These are phyloP conservation scores for Mortierella hygrophila DNA, from an alignment of 192 early-diverging fungal genomes.

Conservation along the genomic window DNA sequence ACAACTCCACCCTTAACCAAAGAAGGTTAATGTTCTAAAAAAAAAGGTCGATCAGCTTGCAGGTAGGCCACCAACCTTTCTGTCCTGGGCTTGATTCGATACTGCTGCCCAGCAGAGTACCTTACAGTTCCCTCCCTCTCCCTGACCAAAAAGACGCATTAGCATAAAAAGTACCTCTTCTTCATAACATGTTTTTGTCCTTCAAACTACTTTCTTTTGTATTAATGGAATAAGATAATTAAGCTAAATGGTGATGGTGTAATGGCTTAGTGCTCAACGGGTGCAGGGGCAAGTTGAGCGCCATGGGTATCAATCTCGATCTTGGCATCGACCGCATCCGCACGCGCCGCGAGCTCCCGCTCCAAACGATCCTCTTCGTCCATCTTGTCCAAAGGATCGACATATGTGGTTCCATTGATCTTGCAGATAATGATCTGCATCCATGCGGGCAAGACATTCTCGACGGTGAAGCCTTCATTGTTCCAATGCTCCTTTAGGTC, in stretches of 20 bases:
- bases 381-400: slow-evolving; percentile 18
- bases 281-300: neutral
- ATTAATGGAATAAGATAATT: neutral
- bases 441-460: slow-evolving; percentile 32
- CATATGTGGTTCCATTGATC: slow-evolving; percentile 14
- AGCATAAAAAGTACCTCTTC: too few relatives aligned
- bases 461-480: slow-evolving; percentile 17
- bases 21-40: too few relatives aligned
- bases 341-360: slow-evolving; percentile 10
- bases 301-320: slow-evolving; percentile 18
- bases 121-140: too few relatives aligned
- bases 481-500: slow-evolving; percentile 28
- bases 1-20: too few relatives aligned
- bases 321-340: slow-evolving; percentile 1
- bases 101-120: too few relatives aligned
- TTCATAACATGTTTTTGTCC: too few relatives aligned
- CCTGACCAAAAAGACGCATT: too few relatives aligned
- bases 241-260: neutral
- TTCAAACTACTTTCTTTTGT: neutral
- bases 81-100: too few relatives aligned
- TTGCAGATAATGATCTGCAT: slow-evolving; percentile 26
- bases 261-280: neutral
- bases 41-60: too few relatives aligned
- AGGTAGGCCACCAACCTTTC: too few relatives aligned
- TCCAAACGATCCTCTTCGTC: slow-evolving; percentile 40